Conservation (phyloP, 2,329 filamentous ascomycete genomes). For the Trichoderma brevicompactum region DNA sequence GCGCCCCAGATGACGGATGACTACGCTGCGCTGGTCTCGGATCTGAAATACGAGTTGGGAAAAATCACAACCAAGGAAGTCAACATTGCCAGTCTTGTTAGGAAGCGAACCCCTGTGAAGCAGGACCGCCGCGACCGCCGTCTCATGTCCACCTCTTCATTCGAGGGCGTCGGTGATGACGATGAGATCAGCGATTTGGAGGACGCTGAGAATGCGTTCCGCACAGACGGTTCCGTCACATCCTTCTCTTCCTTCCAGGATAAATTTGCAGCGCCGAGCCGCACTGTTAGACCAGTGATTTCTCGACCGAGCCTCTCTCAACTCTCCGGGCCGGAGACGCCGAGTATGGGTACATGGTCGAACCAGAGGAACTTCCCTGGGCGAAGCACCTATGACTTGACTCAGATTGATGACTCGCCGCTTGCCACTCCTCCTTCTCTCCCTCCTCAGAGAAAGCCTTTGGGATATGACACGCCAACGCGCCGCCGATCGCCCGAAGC, state of each 20-base stretch:
- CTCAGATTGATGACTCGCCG: constrained; percentile 27
- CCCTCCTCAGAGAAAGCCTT: constrained; percentile 2
- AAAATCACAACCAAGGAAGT: constrained; percentile 34
- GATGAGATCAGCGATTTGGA: constrained; percentile 59
- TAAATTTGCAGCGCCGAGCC: constrained; percentile 31
- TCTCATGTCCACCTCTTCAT: constrained; percentile 17
- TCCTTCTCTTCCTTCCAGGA: constrained; percentile 35
- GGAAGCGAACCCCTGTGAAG: constrained; percentile 14
- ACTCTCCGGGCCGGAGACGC: constrained; percentile 5
- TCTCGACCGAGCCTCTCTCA: constrained; percentile 28
- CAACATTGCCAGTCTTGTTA: constrained; percentile 13
- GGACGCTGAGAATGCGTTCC: constrained; percentile 44
- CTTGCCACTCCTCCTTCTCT: constrained; percentile 14
- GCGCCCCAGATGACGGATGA: constrained; percentile 43
- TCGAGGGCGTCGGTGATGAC: constrained; percentile 28
- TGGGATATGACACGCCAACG: not conserved
- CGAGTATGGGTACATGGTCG: not conserved
- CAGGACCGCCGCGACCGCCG: constrained; percentile 28
- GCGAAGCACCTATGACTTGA: constrained; percentile 28
- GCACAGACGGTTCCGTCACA: constrained; percentile 33
- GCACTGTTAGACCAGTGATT: constrained; percentile 39
- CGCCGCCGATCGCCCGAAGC: constrained; percentile 7
- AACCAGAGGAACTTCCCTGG: constrained; percentile 28
- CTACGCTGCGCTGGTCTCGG: constrained; percentile 50
- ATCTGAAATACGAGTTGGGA: constrained; percentile 49